Evolutionary conservation across 2,329 filamentous ascomycete genomes (phyloP).

Genomic region (Dothidotthia symphoricarpi): DNA sequence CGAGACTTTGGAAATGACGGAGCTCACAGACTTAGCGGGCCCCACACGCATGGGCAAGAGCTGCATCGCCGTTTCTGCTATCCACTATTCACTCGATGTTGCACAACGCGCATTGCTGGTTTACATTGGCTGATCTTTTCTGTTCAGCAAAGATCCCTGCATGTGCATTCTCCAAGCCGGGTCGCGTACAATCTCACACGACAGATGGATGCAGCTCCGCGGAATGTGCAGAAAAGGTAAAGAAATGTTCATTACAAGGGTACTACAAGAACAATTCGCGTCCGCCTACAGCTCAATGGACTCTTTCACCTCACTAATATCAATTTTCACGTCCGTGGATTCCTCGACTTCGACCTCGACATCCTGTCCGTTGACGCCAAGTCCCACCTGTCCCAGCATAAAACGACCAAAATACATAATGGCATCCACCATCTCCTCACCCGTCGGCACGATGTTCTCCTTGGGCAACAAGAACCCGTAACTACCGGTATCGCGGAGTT

Average conservation of each 20-base stretch:
- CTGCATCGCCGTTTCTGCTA: conserved; percentile 5
- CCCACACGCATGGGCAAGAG: not conserved
- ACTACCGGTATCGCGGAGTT: conserved; percentile 86
- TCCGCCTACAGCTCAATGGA: too few relatives aligned
- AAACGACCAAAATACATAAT: conserved; percentile 83
- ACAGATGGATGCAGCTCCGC: too few relatives aligned
- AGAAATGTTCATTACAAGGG: too few relatives aligned
- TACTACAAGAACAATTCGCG: too few relatives aligned
- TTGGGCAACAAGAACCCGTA: conserved; percentile 90
- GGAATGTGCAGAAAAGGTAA: too few relatives aligned
- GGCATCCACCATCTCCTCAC: conserved; percentile 81
- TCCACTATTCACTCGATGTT: too few relatives aligned
- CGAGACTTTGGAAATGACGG: conserved; percentile 18
- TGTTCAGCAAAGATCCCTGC: too few relatives aligned
- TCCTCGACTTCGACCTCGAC: conserved; percentile 1
- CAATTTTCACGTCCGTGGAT: not conserved
- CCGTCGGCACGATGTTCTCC: conserved; percentile 83
- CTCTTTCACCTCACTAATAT: conserved; percentile 3
- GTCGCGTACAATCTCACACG: too few relatives aligned
- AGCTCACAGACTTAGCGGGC: conserved; percentile 5
- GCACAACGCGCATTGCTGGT: not conserved
- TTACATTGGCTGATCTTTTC: too few relatives aligned
- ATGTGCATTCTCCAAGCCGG: too few relatives aligned
- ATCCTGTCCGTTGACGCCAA: conserved; percentile 11
- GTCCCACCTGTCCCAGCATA: conserved; percentile 54